phyloP scores from a whole-genome alignment of 2,329 filamentous ascomycete species.

The Cordyceps cateniannulata region DNA sequence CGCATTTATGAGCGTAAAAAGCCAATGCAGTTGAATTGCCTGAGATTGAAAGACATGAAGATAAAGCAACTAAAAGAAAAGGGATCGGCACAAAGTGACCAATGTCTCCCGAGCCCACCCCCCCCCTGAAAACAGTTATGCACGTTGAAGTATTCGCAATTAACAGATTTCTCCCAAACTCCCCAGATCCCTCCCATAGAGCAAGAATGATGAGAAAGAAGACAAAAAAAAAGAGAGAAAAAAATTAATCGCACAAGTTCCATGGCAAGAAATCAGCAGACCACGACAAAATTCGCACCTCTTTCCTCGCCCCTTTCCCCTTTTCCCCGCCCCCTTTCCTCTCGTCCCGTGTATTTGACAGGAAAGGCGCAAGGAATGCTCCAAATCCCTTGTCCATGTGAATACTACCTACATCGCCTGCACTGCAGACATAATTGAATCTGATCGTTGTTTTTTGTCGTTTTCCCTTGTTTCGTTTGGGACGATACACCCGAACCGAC shows the following conservation, averaged over 20 bases:
- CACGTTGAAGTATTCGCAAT: slow-evolving; percentile 5
- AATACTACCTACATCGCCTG: background rate
- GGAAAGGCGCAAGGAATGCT: background rate
- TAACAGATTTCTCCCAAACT: slow-evolving; percentile 1
- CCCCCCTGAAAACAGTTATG: background rate
- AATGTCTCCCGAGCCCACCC: background rate
- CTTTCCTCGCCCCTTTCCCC: background rate
- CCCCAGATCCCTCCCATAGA: background rate
- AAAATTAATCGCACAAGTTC: background rate
- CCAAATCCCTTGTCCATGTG: background rate
- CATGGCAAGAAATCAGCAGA: background rate
- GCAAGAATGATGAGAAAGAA: background rate
- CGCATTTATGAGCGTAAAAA: background rate
- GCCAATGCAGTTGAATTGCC: background rate
- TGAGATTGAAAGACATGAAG: background rate
- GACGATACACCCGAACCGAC: background rate
- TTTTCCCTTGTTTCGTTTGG: background rate
- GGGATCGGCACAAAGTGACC: background rate
- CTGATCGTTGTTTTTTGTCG: background rate
- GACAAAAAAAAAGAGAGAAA: background rate
- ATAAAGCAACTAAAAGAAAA: background rate
- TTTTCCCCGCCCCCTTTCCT: background rate
- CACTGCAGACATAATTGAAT: background rate
- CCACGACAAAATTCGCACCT: background rate
- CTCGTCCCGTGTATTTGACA: background rate